A percentile compares a stretch with the other conserved stretches of the same genome.
phyloP scores from a whole-genome alignment of 352 stramenopile species.

The Peronospora belbahrii region DNA sequence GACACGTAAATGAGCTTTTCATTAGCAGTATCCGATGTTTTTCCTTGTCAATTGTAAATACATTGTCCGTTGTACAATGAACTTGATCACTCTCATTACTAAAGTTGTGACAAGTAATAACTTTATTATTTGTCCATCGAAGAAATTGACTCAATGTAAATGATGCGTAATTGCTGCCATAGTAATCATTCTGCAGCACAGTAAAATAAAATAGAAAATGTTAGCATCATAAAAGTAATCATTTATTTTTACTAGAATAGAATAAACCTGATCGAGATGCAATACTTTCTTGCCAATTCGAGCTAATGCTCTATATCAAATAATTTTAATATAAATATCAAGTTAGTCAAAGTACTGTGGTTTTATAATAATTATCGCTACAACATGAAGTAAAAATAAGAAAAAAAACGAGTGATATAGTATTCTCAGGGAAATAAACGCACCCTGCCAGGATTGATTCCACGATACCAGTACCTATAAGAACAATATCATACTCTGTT shows the following conservation, averaged over 20 bases:
- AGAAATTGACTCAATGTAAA: conserved; percentile 54
- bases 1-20: conserved; percentile 40
- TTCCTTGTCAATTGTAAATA: neutral
- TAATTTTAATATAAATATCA: neutral
- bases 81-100: conserved; percentile 13
- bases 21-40: conserved; percentile 29
- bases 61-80: neutral
- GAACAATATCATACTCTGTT: conserved; percentile 60
- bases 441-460: conserved; percentile 71
- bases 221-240: neutral
- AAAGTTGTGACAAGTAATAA: conserved; percentile 26
- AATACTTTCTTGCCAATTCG: conserved; percentile 68
- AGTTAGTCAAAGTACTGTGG: neutral
- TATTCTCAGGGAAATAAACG: too few species aligned
- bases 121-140: conserved; percentile 49
- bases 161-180: conserved; percentile 73
- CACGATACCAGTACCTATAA: conserved; percentile 76
- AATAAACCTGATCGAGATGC: conserved; percentile 74
- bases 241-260: too few species aligned
- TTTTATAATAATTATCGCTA: neutral
- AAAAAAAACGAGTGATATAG: neutral
- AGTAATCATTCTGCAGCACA: conserved; percentile 64
- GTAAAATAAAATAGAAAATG: neutral
- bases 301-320: conserved; percentile 38
- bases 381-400: neutral